These are phyloP conservation scores for Beauveria sp. DNA, from an alignment of 2,329 filamentous ascomycete genomes.

Conservation along the genomic window DNA sequence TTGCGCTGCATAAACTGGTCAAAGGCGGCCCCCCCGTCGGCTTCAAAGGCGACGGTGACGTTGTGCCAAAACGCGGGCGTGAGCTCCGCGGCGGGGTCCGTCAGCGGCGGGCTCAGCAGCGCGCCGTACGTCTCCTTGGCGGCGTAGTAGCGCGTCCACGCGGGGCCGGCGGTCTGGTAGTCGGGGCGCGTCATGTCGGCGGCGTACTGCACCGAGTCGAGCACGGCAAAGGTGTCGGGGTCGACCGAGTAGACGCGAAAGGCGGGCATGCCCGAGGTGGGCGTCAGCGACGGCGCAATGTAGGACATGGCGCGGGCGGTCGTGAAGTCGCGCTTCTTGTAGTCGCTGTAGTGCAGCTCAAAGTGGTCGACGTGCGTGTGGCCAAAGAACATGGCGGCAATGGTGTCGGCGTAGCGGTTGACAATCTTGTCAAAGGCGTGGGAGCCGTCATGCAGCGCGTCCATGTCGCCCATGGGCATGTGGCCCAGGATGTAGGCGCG, in stretches of 20 bases:
- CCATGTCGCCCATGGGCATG: constrained; percentile 42
- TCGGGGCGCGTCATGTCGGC: constrained; percentile 40
- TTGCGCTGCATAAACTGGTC: constrained; percentile 39
- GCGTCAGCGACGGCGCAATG: constrained; percentile 46
- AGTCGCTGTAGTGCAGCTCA: constrained; percentile 45
- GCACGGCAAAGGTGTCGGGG: constrained; percentile 45
- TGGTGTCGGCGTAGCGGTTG: constrained; percentile 44
- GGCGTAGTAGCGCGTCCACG: constrained; percentile 50
- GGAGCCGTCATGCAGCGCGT: constrained; percentile 45
- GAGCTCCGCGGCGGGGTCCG: constrained; percentile 33
- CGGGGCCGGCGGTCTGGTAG: constrained; percentile 37
- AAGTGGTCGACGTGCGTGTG: constrained; percentile 53
- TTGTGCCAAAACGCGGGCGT: constrained; percentile 53
- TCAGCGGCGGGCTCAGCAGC: constrained; percentile 33
- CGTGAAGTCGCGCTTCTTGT: constrained; percentile 29
- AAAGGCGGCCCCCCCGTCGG: constrained; percentile 33
- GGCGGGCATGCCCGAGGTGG: constrained; percentile 45
- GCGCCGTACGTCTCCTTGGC: constrained; percentile 46
- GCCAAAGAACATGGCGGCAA: constrained; percentile 48
- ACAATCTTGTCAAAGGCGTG: constrained; percentile 47
- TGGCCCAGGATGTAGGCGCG: constrained; percentile 52
- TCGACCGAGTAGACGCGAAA: constrained; percentile 54
- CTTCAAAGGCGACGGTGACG: constrained; percentile 41
- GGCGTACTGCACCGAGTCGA: constrained; percentile 47
- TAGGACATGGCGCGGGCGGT: constrained; percentile 45